phyloP scores from a whole-genome alignment of 2,329 filamentous ascomycete genomes.

The Juglanconis oblonga region DNA sequence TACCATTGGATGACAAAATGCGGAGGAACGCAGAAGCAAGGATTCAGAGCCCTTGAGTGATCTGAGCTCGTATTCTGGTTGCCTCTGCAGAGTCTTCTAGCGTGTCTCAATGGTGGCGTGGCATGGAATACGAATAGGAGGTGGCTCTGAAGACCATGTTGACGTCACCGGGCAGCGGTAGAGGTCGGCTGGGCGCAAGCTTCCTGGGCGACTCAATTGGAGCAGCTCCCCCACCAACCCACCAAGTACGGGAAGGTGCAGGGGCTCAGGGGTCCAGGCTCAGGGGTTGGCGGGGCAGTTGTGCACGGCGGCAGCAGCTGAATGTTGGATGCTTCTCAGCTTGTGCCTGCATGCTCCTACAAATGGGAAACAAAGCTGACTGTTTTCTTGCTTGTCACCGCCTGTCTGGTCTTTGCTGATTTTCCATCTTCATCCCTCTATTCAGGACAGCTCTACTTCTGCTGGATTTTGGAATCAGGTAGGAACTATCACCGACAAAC shows the following conservation, averaged over 20 bases:
- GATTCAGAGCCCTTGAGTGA: too few species aligned
- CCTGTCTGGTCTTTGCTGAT: neutral
- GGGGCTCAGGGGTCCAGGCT: conserved; percentile 5
- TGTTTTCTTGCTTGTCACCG: conserved; percentile 2
- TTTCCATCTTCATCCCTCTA: neutral
- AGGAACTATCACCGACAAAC: neutral
- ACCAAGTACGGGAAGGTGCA: neutral
- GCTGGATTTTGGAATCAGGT: neutral
- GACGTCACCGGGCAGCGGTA: conserved; percentile 9
- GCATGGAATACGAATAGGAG: conserved; percentile 7
- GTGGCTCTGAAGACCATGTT: neutral
- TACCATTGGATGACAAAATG: too few species aligned
- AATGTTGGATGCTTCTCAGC: conserved; percentile 10
- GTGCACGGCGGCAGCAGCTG: neutral
- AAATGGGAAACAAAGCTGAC: conserved; percentile 15
- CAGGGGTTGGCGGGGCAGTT: conserved; percentile 10
- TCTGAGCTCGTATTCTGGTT: too few species aligned
- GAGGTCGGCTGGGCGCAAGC: neutral
- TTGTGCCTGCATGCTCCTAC: conserved; percentile 15
- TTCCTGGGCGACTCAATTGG: neutral
- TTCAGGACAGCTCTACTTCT: neutral
- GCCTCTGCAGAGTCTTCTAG: neutral
- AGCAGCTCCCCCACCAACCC: conserved; percentile 1
- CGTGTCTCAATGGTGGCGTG: neutral
- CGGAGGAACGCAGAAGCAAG: too few species aligned